phyloP scores from a whole-genome alignment of 2,329 filamentous ascomycete species.

The Aureobasidium sp. region DNA sequence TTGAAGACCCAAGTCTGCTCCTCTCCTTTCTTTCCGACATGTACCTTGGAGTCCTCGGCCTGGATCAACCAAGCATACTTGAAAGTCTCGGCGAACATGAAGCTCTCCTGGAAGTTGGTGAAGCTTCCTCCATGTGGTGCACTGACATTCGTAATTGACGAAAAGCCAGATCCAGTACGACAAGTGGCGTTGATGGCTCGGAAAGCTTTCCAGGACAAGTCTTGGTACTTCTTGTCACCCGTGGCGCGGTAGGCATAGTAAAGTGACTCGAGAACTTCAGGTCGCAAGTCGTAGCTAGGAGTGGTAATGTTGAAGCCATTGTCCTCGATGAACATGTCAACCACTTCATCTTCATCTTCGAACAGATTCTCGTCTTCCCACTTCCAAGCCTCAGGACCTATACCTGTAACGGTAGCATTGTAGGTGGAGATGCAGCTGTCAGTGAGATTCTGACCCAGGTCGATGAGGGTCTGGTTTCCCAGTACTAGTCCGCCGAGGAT shows the following conservation, averaged over 20 bases:
- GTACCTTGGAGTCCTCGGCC: conserved; percentile 22
- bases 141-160: conserved; percentile 61
- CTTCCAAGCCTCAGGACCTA: conserved; percentile 61
- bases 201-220: conserved; percentile 80
- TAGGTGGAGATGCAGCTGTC: conserved; percentile 71
- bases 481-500: conserved; percentile 72
- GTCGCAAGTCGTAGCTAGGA: conserved; percentile 60
- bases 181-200: conserved; percentile 58
- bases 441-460: conserved; percentile 67
- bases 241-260: conserved; percentile 85
- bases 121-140: conserved; percentile 52
- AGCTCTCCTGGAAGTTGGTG: conserved; percentile 73
- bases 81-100: conserved; percentile 79
- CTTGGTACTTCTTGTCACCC: conserved; percentile 66
- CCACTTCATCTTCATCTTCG: background rate
- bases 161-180: conserved; percentile 59
- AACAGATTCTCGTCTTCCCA: conserved; percentile 34
- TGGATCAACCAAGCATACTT: conserved; percentile 77
- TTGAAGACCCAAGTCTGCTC: conserved; percentile 50
- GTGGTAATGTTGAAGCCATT: conserved; percentile 65
- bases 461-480: conserved; percentile 56
- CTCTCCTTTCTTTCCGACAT: background rate
- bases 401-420: conserved; percentile 57
- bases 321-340: conserved; percentile 52
- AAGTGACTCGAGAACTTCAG: conserved; percentile 72